Conservation (phyloP, 2,329 filamentous ascomycete species). For the Botrytis paeoniae region DNA sequence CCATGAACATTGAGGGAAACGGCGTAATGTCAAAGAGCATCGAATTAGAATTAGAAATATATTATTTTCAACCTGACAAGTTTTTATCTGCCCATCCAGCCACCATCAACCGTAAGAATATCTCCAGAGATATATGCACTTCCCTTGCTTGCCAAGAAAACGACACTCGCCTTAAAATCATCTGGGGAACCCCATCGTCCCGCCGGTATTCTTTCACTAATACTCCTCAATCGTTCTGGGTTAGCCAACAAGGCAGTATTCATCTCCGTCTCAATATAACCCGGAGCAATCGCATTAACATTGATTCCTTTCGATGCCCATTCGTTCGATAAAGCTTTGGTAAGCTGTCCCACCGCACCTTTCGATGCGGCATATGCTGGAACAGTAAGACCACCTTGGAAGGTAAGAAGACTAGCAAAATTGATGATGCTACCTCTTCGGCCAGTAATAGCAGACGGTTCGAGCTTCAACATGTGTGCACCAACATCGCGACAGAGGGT, state of each 20-base stretch:
- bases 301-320: constrained; percentile 77
- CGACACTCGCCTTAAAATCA: constrained; percentile 80
- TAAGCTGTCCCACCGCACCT: constrained; percentile 72
- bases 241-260: constrained; percentile 79
- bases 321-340: constrained; percentile 72
- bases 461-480: constrained; percentile 65
- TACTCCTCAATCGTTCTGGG: constrained; percentile 64
- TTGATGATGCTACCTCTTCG: constrained; percentile 76
- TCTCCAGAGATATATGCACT: constrained; percentile 81
- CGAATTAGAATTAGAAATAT: background rate
- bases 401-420: constrained; percentile 78
- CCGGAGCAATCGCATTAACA: constrained; percentile 86
- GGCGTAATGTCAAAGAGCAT: background rate
- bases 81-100: constrained; percentile 80
- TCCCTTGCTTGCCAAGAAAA: constrained; percentile 74
- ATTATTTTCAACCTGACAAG: background rate
- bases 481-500: constrained; percentile 73
- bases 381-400: constrained; percentile 86
- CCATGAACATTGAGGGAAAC: background rate
- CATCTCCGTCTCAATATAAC: constrained; percentile 94
- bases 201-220: constrained; percentile 77
- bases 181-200: constrained; percentile 80
- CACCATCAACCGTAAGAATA: constrained; percentile 79
- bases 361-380: constrained; percentile 86
- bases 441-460: constrained; percentile 68